Percentiles rank a stretch among this genome's conserved stretches.
These are phyloP conservation scores for Leersia perrieri DNA, from an alignment of 176 grass and related monocot genomes.

Conservation along the genomic window DNA sequence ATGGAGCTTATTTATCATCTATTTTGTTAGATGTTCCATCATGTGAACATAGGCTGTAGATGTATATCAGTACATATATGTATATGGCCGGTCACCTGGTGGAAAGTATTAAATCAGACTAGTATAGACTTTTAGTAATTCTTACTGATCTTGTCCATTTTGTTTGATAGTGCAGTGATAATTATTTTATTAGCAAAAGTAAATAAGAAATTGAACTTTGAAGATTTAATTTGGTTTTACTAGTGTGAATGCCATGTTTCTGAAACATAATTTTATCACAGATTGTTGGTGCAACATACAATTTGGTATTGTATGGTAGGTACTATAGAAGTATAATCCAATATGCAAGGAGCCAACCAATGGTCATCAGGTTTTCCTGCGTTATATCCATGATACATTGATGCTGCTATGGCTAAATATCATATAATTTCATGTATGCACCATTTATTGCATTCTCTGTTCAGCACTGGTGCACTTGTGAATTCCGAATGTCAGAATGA, in stretches of 20 bases:
- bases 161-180: not conserved
- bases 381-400: not conserved
- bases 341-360: not conserved
- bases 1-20: not conserved
- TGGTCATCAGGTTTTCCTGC: not conserved
- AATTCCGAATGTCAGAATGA: not conserved
- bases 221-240: not conserved
- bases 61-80: not conserved
- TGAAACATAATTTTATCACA: not conserved
- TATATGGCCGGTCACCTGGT: not conserved
- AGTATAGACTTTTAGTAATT: not conserved
- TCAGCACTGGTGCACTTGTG: not conserved
- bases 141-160: not conserved
- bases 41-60: conserved; percentile 11
- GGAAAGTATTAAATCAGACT: not conserved
- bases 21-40: not conserved
- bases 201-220: not conserved
- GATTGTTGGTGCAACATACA: not conserved
- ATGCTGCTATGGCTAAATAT: not conserved
- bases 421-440: not conserved
- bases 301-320: not conserved
- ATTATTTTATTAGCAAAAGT: not conserved
- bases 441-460: not conserved
- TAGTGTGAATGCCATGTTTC: not conserved
- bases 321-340: not conserved